Base-by-base conservation (phyloP, 768 basidiomycete species). In the Sporobolomyces phaffii region DNA sequence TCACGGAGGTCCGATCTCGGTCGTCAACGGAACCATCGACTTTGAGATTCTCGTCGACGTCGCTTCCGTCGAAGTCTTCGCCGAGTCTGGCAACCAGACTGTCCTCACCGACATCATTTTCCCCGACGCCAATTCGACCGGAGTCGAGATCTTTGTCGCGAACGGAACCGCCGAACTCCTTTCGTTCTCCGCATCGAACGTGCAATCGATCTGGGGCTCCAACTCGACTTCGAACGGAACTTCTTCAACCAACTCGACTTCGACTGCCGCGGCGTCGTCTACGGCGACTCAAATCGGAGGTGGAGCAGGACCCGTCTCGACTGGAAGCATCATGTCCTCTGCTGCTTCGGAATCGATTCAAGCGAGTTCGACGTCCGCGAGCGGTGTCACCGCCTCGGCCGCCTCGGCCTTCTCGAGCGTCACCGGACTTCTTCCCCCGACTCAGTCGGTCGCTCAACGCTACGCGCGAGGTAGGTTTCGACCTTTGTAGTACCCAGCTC, bases 61-160 rank as follows among this genome's bases (percentile, higher is more conserved):
- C 29, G 56, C 29, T 13, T 33, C 29, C 3, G 56, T 58, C 28
- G 56, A 58, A 34, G 56, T 58, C 5, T 58, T 58, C 31, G 56
- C 56, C 24, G 56, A 58, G 26, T 45, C 43, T 4, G 56, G 56
- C 18, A 26, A 7, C 7, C 56, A 58, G 44, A 34, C 56, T 31
- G 56, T 58, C 29, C 29, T 58, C 22, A 58, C 56, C 56, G 56
- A 58, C 43, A 58, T 58, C 56, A 58, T 58, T 43, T 58, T 58
- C 56, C 56, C 56, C 14, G 43, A 58, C 43, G 56, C 56, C 17
- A 22, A 17, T 7, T 45, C 43, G 26, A 58, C 56, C 33, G 56
- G 56, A 10, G 56, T 58, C 18, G 28, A 58, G 33, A 45, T 58
- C 56, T 58, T 58, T 31, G 56, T 31, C 6, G n/a, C 20, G 4